Base-by-base conservation (phyloP, 352 stramenopile species). In the Pythium myriotylum region DNA sequence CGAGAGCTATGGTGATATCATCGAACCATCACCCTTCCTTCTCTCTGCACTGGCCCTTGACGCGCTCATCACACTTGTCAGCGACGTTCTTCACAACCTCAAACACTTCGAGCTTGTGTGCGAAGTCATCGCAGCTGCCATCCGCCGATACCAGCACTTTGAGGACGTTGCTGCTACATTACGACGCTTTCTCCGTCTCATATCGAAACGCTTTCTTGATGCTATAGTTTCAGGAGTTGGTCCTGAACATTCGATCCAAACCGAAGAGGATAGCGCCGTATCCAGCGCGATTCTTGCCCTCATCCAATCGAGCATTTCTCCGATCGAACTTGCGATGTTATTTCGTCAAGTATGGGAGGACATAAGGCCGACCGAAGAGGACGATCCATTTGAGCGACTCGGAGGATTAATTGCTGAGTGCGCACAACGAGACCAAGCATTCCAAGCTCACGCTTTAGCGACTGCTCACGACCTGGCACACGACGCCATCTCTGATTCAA, bases 381-480 rank as follows among this genome's bases (percentile, higher is more conserved):
- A 10, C 14, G 43, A 53, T 22, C 22, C 58, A 1, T 54, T 65
- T 22, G 59, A 56, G 2, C 1, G 22, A 7, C 41, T 76, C 3
- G 56, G 42, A 1, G 32, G 56, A 22, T 24, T 76, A n/a, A 41
- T 75, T 19, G 24, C 37, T 3, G 40, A 20, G 13, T 66, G 59
- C 35, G 59, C 65, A 13, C n/a, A 45, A 7, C 51, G 33, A 12
- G 62, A 64, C 23, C 7, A 2, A 0, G 27, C 49, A 2, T 74
- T 81, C 46, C 37, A 41, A 19, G 16, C 37, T 4, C 64, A 67
- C 1, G 62, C 67, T 10, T 60, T 81, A 14, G 61, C 67, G 2
- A 47, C 65, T 4, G 73, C 73, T 14, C 73, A 81, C 22, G 70
- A 81, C n/a, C 32, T 81, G 10, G 73, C 64, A 4, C 20, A 59